These are phyloP conservation scores for Pseudopediastrum boryanum DNA, from an alignment of 139 green algal species.

Conservation along the genomic window DNA sequence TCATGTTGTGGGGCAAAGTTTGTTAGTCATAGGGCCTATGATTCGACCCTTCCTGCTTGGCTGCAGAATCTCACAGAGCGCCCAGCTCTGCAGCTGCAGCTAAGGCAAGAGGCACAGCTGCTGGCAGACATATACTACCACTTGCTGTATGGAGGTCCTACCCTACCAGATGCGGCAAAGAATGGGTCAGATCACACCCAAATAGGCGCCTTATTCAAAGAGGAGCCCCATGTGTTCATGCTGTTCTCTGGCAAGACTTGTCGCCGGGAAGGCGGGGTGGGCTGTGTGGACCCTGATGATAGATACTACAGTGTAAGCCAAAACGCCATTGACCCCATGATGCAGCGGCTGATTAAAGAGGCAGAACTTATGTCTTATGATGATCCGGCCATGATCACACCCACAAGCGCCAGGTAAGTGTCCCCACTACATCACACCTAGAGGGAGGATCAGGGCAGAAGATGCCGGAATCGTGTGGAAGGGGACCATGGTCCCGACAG, in stretches of 20 bases:
- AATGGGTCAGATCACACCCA: neutral
- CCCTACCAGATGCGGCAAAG: constrained; percentile 20
- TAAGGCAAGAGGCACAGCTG: constrained; percentile 22
- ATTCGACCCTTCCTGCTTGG: too few species aligned
- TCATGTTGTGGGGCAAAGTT: too few species aligned
- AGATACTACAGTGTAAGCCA: constrained; percentile 4
- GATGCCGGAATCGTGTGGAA: too few species aligned
- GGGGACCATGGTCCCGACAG: too few species aligned
- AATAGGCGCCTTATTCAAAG: constrained; percentile 15
- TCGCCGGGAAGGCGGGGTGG: neutral
- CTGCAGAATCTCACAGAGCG: too few species aligned
- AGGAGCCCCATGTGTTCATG: neutral
- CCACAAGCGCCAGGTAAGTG: neutral
- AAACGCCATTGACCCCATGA: constrained; percentile 47
- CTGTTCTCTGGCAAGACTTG: constrained; percentile 32
- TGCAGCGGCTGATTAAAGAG: constrained; percentile 40
- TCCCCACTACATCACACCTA: too few species aligned
- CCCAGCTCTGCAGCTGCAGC: constrained; percentile 19
- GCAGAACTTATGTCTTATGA: constrained; percentile 37
- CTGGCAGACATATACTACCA: constrained; percentile 39
- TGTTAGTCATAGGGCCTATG: too few species aligned
- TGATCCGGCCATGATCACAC: neutral
- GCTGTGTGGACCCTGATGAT: neutral
- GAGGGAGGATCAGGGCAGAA: too few species aligned
- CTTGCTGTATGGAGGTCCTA: constrained; percentile 40